Evolutionary conservation across 2,329 filamentous ascomycete genomes (phyloP).

Genomic region (Fusarium sp.): DNA sequence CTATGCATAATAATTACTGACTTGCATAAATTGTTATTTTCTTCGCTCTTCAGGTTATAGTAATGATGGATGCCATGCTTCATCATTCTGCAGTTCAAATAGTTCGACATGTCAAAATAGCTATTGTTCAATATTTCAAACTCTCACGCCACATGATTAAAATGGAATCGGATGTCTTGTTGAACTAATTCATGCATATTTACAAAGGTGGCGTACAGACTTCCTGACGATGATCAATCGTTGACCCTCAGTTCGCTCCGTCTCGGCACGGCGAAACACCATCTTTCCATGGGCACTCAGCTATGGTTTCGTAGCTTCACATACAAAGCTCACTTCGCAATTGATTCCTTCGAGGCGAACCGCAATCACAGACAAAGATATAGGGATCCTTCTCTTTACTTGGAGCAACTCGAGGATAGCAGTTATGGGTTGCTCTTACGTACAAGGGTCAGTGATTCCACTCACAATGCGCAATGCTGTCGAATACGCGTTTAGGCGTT

Average conservation of each 20-base stretch:
- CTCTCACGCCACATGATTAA: too few relatives aligned
- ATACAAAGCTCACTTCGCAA: neutral
- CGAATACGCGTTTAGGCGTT: neutral
- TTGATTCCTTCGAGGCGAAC: neutral
- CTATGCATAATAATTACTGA: neutral
- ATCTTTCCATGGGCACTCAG: neutral
- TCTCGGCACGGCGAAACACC: neutral
- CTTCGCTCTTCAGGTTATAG: neutral
- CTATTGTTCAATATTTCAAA: neutral
- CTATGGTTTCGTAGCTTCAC: neutral
- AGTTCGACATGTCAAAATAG: neutral
- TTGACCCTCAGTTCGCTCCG: neutral
- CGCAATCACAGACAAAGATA: neutral
- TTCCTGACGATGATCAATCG: neutral
- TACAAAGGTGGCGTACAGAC: neutral
- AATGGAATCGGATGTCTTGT: neutral
- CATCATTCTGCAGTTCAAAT: neutral
- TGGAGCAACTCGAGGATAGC: neutral
- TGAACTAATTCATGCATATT: neutral
- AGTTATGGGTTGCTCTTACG: neutral
- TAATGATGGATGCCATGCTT: neutral
- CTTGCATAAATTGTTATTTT: neutral
- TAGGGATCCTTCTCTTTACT: neutral
- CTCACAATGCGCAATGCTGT: neutral
- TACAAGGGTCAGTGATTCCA: neutral